Percentiles rank a stretch among this genome's conserved stretches.
These are phyloP conservation scores for Pseudogymnoascus sp. DNA, from an alignment of 2,329 filamentous ascomycete genomes.

Conservation along the genomic window DNA sequence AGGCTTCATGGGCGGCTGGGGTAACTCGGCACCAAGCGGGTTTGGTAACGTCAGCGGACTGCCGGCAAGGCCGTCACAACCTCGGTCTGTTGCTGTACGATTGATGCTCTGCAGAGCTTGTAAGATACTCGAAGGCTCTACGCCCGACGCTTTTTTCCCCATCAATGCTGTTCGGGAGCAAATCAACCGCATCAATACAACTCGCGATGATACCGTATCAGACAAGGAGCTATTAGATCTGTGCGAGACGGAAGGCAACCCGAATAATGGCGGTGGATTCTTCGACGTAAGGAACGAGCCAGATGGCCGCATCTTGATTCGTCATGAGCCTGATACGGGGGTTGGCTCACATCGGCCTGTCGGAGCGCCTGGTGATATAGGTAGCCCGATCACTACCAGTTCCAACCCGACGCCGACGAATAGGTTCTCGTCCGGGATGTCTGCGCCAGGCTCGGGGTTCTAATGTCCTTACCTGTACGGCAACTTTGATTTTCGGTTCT, in stretches of 20 bases:
- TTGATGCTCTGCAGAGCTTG: constrained; percentile 71
- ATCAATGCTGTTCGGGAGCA: constrained; percentile 57
- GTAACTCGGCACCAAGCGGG: constrained; percentile 30
- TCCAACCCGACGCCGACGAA: constrained; percentile 11
- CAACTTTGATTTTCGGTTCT: constrained; percentile 8
- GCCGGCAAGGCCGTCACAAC: constrained; percentile 42
- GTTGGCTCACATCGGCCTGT: constrained; percentile 33
- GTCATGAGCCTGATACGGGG: constrained; percentile 47
- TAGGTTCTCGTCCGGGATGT: constrained; percentile 4
- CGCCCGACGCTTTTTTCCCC: constrained; percentile 59
- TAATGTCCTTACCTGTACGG: not conserved
- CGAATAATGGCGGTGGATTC: constrained; percentile 79
- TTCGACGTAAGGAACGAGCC: constrained; percentile 48
- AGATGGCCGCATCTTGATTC: constrained; percentile 32
- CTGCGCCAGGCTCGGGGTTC: not conserved
- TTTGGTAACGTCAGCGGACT: constrained; percentile 39
- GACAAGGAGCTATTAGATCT: constrained; percentile 65
- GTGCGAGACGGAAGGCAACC: constrained; percentile 83
- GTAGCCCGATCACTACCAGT: constrained; percentile 50
- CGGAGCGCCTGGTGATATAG: constrained; percentile 59
- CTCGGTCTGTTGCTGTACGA: constrained; percentile 61
- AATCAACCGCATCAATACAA: constrained; percentile 50
- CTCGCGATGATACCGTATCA: constrained; percentile 37
- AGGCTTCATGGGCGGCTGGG: constrained; percentile 24
- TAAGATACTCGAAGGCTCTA: constrained; percentile 47